phyloP scores from a whole-genome alignment of 1,139 yeast species.

The Candida sojae region DNA sequence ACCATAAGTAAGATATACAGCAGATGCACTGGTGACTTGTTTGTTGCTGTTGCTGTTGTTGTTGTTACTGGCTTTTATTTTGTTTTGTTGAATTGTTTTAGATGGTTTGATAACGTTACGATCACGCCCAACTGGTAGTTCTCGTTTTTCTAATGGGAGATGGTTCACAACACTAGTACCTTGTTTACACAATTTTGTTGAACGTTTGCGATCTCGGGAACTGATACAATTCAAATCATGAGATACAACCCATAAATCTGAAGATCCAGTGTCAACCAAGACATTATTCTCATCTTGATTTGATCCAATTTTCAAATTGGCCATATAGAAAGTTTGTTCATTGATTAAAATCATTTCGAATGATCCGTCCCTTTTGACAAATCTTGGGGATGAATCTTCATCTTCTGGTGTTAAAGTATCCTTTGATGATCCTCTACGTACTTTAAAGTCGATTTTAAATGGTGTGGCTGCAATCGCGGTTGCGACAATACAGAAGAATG shows the following conservation, averaged over 20 bases:
- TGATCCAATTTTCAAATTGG: slow-evolving; percentile 39
- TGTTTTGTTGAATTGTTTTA: not conserved
- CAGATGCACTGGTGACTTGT: slow-evolving; percentile 5
- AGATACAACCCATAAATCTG: slow-evolving; percentile 49
- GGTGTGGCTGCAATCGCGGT: slow-evolving; percentile 2
- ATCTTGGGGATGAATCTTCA: slow-evolving; percentile 12
- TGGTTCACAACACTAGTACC: slow-evolving; percentile 9
- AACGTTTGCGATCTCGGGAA: slow-evolving; percentile 6
- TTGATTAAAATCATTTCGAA: slow-evolving; percentile 43
- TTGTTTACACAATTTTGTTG: not conserved
- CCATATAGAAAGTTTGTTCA: slow-evolving; percentile 50
- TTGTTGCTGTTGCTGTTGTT: slow-evolving; percentile 2
- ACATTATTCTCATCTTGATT: slow-evolving; percentile 30
- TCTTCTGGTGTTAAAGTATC: slow-evolving; percentile 19
- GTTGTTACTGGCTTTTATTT: not conserved
- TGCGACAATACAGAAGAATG: not conserved
- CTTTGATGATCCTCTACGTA: slow-evolving; percentile 26
- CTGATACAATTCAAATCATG: slow-evolving; percentile 28
- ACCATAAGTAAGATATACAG: slow-evolving; percentile 7
- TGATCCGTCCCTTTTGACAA: slow-evolving; percentile 40
- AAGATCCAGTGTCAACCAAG: slow-evolving; percentile 48
- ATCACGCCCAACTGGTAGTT: not conserved
- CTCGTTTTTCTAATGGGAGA: slow-evolving; percentile 4
- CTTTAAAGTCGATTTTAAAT: slow-evolving; percentile 26
- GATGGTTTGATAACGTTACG: not conserved